A percentile compares a stretch with the other conserved stretches of the same genome.
These are phyloP conservation scores for Sanguinoderma infundibulare DNA, from an alignment of 1,284 basidiomycete species.

Conservation along the genomic window DNA sequence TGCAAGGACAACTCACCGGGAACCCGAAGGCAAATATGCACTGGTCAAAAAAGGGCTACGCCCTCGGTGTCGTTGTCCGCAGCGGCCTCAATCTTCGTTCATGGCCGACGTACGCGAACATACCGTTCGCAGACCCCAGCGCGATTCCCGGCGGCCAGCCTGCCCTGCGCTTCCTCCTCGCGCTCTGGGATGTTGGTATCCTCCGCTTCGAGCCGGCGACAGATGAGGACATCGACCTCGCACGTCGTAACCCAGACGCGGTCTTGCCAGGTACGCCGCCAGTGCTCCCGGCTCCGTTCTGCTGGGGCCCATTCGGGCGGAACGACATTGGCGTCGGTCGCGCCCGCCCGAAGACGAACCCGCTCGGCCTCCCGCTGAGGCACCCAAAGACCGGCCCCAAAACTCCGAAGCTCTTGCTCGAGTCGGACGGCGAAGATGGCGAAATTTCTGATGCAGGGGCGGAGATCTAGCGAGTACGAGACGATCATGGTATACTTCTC, in stretches of 20 bases:
- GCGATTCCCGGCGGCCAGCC: constrained; percentile 1
- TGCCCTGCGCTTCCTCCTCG: background rate
- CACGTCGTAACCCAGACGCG: background rate
- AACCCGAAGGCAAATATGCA: background rate
- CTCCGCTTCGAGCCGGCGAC: background rate
- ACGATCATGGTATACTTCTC: too few relatives aligned
- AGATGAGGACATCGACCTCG: constrained; percentile 2
- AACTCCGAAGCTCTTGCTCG: background rate
- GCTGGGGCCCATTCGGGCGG: background rate
- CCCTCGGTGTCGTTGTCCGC: background rate
- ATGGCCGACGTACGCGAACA: background rate
- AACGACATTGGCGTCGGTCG: background rate
- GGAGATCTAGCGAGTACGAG: background rate
- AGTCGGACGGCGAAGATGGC: background rate
- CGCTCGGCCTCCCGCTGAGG: background rate
- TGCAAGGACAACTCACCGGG: background rate
- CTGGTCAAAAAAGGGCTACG: background rate
- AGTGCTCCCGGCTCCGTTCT: background rate
- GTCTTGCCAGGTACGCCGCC: constrained; percentile 1
- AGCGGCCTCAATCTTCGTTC: background rate
- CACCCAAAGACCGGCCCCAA: background rate
- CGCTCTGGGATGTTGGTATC: background rate
- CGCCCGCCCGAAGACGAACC: background rate
- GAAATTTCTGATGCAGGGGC: background rate
- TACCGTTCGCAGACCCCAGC: constrained; percentile 2